Conservation (phyloP, 768 basidiomycete species). For the Pleurotus salmoneostramineus region DNA sequence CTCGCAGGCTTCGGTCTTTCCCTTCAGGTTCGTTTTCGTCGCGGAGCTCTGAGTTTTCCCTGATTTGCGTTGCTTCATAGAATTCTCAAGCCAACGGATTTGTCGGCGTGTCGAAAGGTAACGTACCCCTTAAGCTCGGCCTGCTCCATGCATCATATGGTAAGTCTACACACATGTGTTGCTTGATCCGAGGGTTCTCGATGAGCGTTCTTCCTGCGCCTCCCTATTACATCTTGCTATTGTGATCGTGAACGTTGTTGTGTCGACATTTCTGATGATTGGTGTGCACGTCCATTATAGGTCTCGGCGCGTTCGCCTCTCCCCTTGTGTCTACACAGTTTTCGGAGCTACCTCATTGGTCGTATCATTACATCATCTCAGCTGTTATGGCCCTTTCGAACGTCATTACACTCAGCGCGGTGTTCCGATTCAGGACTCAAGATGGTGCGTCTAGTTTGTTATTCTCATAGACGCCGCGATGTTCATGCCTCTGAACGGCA, state of each 20-base stretch:
- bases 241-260: neutral
- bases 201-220: neutral
- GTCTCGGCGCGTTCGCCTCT: constrained; percentile 46
- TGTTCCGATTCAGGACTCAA: constrained; percentile 22
- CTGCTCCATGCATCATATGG: constrained; percentile 50
- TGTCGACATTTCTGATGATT: neutral
- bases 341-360: constrained; percentile 46
- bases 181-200: neutral
- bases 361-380: constrained; percentile 58
- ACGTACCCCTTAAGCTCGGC: constrained; percentile 46
- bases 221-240: too few relatives aligned
- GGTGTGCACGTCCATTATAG: constrained; percentile 5
- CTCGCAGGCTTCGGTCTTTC: constrained; percentile 50
- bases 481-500: neutral
- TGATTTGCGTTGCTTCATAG: constrained; percentile 19
- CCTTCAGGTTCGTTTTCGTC: constrained; percentile 27
- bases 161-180: constrained; percentile 11
- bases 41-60: neutral
- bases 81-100: constrained; percentile 53
- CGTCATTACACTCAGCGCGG: constrained; percentile 14
- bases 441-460: constrained; percentile 19
- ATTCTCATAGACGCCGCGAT: neutral
- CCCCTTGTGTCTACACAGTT: constrained; percentile 70
- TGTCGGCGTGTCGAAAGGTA: constrained; percentile 39
- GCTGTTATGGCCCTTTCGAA: constrained; percentile 47